Conservation (phyloP, 2,329 filamentous ascomycete species). For the Penicillium fuscoglaucum region DNA sequence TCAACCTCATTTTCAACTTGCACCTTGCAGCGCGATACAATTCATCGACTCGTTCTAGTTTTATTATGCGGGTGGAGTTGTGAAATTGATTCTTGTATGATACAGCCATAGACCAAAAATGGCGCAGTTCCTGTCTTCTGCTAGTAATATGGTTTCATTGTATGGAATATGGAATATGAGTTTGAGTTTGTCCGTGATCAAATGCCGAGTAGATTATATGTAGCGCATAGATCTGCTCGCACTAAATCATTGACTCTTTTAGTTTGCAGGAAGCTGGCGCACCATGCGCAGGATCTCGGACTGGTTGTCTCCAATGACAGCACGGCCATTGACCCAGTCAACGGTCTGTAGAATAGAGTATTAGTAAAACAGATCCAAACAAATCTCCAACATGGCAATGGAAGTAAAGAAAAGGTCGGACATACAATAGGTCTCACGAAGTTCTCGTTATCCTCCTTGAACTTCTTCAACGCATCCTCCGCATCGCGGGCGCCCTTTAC, state of each 20-base stretch:
- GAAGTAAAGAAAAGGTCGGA: constrained; percentile 24
- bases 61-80: constrained; percentile 18
- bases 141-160: constrained; percentile 7
- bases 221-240: background rate
- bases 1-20: constrained; percentile 12
- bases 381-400: too few relatives aligned
- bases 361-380: constrained; percentile 23
- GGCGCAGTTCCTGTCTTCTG: constrained; percentile 13
- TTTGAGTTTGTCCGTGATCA: background rate
- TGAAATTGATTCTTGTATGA: constrained; percentile 33
- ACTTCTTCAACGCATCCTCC: constrained; percentile 75
- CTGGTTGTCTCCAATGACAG: constrained; percentile 72
- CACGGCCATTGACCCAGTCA: constrained; percentile 91
- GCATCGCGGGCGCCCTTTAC: constrained; percentile 72
- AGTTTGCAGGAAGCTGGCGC: constrained; percentile 47
- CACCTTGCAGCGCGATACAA: constrained; percentile 18
- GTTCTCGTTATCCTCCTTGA: constrained; percentile 65
- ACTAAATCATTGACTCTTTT: constrained; percentile 1
- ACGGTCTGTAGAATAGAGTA: constrained; percentile 54
- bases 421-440: constrained; percentile 78
- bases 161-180: constrained; percentile 9
- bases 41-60: constrained; percentile 8
- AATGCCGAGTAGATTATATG: background rate
- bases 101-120: constrained; percentile 28
- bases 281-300: constrained; percentile 87